A percentile compares a stretch with the other conserved stretches of the same genome.
Evolutionary conservation across 108 stramenopile species (phyloP).

Genomic region (Skeletonema tropicum): DNA sequence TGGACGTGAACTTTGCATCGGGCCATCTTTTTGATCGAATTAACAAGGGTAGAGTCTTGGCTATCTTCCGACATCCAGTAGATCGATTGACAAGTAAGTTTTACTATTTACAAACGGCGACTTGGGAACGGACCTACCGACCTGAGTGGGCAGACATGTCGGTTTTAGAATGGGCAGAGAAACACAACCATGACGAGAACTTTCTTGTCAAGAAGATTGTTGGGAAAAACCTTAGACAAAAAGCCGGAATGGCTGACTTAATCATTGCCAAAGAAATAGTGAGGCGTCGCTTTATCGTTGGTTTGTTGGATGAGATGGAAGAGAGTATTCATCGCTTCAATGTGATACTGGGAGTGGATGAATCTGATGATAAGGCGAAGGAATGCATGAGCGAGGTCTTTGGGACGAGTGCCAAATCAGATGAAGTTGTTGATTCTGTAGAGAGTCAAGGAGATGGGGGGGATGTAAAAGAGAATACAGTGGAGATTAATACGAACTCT

Average conservation of each 20-base stretch:
- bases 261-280: constrained; percentile 51
- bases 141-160: constrained; percentile 43
- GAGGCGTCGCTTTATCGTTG: constrained; percentile 49
- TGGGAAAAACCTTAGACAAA: constrained; percentile 15
- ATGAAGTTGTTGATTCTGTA: background rate
- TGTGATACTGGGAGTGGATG: constrained; percentile 28
- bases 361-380: constrained; percentile 9
- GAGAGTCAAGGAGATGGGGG: background rate
- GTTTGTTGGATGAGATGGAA: constrained; percentile 46
- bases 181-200: constrained; percentile 25
- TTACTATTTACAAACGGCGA: constrained; percentile 49
- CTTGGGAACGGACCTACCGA: constrained; percentile 47
- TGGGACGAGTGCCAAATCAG: constrained; percentile 5
- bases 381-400: constrained; percentile 34
- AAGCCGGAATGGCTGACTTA: constrained; percentile 22
- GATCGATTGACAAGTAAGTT: constrained; percentile 44
- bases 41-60: constrained; percentile 38
- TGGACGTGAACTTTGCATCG: constrained; percentile 40
- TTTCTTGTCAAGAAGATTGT: constrained; percentile 35
- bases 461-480: constrained; percentile 4
- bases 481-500: constrained; percentile 40
- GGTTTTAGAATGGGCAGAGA: constrained; percentile 43
- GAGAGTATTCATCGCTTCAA: constrained; percentile 48
- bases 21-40: constrained; percentile 36
- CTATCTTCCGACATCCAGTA: constrained; percentile 49